phyloP scores from a whole-genome alignment of 2,329 filamentous ascomycete genomes.

The Huntiella omanensis region DNA sequence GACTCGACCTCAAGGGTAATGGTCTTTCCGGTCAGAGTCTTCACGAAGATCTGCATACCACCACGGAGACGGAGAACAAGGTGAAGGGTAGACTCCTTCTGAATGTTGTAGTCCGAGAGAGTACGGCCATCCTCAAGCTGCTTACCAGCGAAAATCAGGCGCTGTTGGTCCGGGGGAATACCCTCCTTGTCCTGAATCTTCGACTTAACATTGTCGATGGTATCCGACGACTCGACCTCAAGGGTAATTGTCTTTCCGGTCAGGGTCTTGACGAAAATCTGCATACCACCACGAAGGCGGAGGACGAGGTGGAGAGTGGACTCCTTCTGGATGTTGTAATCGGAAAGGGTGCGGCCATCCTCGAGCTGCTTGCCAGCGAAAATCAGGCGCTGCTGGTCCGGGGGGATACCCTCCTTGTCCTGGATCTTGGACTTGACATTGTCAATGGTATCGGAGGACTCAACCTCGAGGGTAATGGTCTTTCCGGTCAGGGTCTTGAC shows the following conservation, averaged over 20 bases:
- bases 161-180: constrained; percentile 87
- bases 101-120: constrained; percentile 89
- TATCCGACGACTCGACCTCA: constrained; percentile 76
- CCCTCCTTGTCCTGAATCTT: constrained; percentile 93
- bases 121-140: constrained; percentile 86
- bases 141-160: constrained; percentile 84
- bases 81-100: constrained; percentile 73
- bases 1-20: constrained; percentile 85
- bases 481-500: constrained; percentile 82
- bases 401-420: constrained; percentile 92
- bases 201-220: constrained; percentile 83
- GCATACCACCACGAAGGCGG: constrained; percentile 77
- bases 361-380: constrained; percentile 95
- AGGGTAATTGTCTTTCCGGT: constrained; percentile 90
- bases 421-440: constrained; percentile 96
- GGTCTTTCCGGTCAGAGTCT: constrained; percentile 80
- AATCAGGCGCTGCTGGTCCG: constrained; percentile 88
- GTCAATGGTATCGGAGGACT: constrained; percentile 81
- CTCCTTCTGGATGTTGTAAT: constrained; percentile 96
- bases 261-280: constrained; percentile 73
- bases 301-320: constrained; percentile 71
- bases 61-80: constrained; percentile 67
- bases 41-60: constrained; percentile 80
- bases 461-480: constrained; percentile 82
- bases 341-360: constrained; percentile 64